These are phyloP conservation scores for Isatis lusitanica DNA, from an alignment of 441 rosid species.

Conservation along the genomic window DNA sequence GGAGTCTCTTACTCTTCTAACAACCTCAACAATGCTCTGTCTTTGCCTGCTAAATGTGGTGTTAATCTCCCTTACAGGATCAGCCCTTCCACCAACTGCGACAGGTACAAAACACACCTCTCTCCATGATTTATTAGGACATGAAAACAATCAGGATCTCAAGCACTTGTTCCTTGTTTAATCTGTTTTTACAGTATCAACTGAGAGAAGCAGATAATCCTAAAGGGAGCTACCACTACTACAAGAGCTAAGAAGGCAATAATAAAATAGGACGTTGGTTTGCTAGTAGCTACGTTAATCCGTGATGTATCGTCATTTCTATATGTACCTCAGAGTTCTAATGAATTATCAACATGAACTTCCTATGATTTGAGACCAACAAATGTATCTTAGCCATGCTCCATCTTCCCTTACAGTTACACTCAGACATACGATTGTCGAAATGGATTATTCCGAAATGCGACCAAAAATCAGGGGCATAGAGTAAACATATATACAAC, in stretches of 20 bases:
- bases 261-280: constrained; percentile 21
- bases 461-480: not conserved
- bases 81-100: constrained; percentile 48
- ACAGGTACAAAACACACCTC: constrained; percentile 25
- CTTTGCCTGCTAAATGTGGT: constrained; percentile 53
- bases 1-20: constrained; percentile 25
- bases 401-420: not conserved
- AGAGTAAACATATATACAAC: not conserved
- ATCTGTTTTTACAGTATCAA: constrained; percentile 25
- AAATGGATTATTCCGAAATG: not conserved
- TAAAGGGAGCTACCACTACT: constrained; percentile 14
- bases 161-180: not conserved
- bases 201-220: constrained; percentile 12
- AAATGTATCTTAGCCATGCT: not conserved
- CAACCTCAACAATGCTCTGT: constrained; percentile 37
- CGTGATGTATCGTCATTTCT: constrained; percentile 18
- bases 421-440: not conserved
- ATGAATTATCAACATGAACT: not conserved
- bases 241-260: constrained; percentile 13
- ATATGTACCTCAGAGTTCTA: constrained; percentile 5
- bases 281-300: constrained; percentile 8
- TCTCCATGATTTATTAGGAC: not conserved
- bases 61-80: constrained; percentile 42
- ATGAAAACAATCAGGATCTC: not conserved
- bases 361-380: not conserved